A percentile compares a stretch with the other conserved stretches of the same genome.
These are phyloP conservation scores for Pistacia vera DNA, from an alignment of 345 rosid species.

Conservation along the genomic window DNA sequence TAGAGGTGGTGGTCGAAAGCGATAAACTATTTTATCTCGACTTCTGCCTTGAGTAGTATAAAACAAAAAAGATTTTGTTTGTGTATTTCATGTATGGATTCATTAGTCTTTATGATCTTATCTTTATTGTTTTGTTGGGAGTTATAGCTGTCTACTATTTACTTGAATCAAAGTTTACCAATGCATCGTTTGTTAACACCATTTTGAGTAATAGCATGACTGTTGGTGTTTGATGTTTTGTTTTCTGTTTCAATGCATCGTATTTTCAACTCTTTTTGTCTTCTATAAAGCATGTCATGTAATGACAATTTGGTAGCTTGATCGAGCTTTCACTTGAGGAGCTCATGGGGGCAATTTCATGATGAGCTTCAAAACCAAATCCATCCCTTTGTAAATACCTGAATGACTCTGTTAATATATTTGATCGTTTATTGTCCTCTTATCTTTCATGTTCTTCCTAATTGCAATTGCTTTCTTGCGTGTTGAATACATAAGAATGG, in stretches of 20 bases:
- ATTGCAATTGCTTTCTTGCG: no score
- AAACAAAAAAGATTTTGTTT: background rate
- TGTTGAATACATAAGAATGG: no score
- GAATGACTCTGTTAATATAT: no score
- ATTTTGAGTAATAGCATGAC: background rate
- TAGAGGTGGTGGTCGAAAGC: slow-evolving; percentile 77
- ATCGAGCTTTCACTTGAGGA: background rate
- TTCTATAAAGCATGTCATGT: background rate
- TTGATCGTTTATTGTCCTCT: no score
- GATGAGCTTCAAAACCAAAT: background rate
- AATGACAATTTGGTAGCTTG: background rate
- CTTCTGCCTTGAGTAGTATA: background rate
- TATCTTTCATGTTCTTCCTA: no score
- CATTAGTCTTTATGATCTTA: background rate
- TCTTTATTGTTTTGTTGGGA: background rate
- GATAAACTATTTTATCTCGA: slow-evolving; percentile 13
- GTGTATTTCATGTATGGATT: background rate
- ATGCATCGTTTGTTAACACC: background rate
- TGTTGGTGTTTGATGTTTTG: no score
- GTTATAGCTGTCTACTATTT: background rate
- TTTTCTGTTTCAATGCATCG: no score
- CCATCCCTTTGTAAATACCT: background rate
- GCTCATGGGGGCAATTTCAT: background rate
- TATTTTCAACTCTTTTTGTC: no score
- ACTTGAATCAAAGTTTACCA: background rate